Percentiles rank a stretch among this genome's conserved stretches.
Conservation (phyloP, 805 yeast genomes). For the Wickerhamiella australiensis region DNA sequence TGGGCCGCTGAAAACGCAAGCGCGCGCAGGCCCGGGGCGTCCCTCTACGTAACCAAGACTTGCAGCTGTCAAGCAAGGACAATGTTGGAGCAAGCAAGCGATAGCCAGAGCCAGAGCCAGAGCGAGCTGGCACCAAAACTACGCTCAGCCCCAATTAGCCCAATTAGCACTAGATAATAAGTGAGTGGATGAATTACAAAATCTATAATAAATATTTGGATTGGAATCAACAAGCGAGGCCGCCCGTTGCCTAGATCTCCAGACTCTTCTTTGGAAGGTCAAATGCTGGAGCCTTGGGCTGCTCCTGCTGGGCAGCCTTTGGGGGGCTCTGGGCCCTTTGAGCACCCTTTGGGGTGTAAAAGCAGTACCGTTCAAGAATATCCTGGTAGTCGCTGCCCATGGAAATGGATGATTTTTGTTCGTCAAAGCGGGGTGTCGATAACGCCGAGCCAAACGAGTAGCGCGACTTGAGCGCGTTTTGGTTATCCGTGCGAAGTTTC, state of each 20-base stretch:
- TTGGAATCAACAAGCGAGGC: too few relatives aligned
- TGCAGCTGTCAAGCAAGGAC: too few relatives aligned
- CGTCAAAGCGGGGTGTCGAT: slow-evolving; percentile 12
- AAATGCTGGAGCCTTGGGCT: too few relatives aligned
- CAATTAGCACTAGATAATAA: too few relatives aligned
- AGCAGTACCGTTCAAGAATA: slow-evolving; percentile 32
- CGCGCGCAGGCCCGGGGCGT: too few relatives aligned
- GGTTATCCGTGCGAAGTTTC: neutral
- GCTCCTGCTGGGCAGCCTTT: neutral
- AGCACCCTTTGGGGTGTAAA: slow-evolving; percentile 24
- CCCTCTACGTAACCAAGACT: neutral
- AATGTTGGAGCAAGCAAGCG: too few relatives aligned
- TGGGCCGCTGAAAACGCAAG: too few relatives aligned
- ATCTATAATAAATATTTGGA: neutral
- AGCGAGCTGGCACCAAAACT: too few relatives aligned
- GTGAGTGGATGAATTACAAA: neutral
- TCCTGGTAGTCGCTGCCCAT: slow-evolving; percentile 31
- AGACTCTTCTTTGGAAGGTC: neutral
- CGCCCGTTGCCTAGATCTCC: neutral
- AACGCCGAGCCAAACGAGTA: slow-evolving; percentile 26
- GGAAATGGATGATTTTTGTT: slow-evolving; percentile 17
- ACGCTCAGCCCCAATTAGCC: too few relatives aligned
- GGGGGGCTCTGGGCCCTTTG: neutral
- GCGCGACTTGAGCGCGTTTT: slow-evolving; percentile 19
- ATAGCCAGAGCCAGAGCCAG: too few relatives aligned